Conservation (phyloP, 768 basidiomycete genomes). For the Crucibulum laeve region DNA sequence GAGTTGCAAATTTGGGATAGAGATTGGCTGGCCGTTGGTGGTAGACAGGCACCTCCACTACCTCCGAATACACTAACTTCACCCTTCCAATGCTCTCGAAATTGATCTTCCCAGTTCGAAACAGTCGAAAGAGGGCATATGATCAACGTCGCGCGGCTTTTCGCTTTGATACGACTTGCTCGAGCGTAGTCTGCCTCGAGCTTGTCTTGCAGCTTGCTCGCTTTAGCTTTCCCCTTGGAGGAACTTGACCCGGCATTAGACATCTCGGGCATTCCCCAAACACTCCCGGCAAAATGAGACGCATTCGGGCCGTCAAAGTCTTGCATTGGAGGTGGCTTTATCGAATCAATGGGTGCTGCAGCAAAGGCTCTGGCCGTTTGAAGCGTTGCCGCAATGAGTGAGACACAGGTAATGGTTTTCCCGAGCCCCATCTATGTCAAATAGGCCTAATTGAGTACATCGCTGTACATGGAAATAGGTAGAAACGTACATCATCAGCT, state of each 20-base stretch:
- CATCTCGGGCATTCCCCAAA: conserved; percentile 79
- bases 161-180: conserved; percentile 72
- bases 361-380: conserved; percentile 65
- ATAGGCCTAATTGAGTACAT: conserved; percentile 4
- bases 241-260: conserved; percentile 22
- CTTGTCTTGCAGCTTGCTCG: conserved; percentile 64
- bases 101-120: conserved; percentile 98
- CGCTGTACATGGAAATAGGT: conserved; percentile 7
- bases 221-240: conserved; percentile 62
- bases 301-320: conserved; percentile 27
- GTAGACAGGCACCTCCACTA: conserved; percentile 39
- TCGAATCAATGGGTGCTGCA: conserved; percentile 41
- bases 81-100: conserved; percentile 94
- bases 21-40: conserved; percentile 29
- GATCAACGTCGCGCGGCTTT: conserved; percentile 90
- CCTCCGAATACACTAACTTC: conserved; percentile 83
- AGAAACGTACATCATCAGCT: conserved; percentile 85
- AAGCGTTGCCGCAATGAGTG: conserved; percentile 87
- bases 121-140: conserved; percentile 96
- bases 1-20: conserved; percentile 32
- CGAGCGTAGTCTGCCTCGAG: conserved; percentile 66
- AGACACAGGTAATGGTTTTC: conserved; percentile 94
- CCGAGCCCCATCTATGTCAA: conserved; percentile 87
- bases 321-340: conserved; percentile 31
- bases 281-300: conserved; percentile 70